Base-by-base conservation (phyloP, 1,284 basidiomycete genomes). In the Pascua guehoae region DNA sequence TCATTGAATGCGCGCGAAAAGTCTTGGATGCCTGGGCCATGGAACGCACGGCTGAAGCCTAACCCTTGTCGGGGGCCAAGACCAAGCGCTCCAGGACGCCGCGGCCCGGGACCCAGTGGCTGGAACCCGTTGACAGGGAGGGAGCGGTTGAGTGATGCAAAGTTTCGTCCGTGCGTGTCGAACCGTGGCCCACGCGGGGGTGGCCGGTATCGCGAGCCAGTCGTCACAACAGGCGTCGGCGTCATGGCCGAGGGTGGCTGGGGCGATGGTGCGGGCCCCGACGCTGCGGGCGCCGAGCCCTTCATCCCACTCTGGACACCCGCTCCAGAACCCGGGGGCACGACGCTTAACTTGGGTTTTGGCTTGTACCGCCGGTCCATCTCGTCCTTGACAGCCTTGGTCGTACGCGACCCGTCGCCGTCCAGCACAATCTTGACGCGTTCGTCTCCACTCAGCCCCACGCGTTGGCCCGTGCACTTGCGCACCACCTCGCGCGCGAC, bases 301-400 rank as follows among this genome's bases (percentile, higher is more conserved):
- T 32, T 32, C 24, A 32, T 32, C 7, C 24, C 24, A 32, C 24
- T 32, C 24, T 32, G 24, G 24, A 7, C 4, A 7, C 24, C 24
- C 24, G 24, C 24, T 32, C 4, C 24, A 32, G 24, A 3, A 32
- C 24, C 24, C 24, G 24, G 24, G 4, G 24, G 24, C 24, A 32
- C 24, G 24, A 32, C 24, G 24, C 24, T 32, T 32, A 32, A 32
- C 47, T 66, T 67, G 7, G 65, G 61, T 55, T 73, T 72, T 5
- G 71, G 72, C 42, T 67, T 86, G 83, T 64, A 80, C 79, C 65
- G 82, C 43, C 82, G 54, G 82, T 81, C 73, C 85, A 90, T 64
- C 75, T 80, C 72, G 75, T 82, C 54, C 51, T 79, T 73, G 56
- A 78, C 77, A 1, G 77, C 75, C 45, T 71, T 70, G 36, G 71